phyloP scores from a whole-genome alignment of 2,329 filamentous ascomycete species.

The Verticillium alfalfae region DNA sequence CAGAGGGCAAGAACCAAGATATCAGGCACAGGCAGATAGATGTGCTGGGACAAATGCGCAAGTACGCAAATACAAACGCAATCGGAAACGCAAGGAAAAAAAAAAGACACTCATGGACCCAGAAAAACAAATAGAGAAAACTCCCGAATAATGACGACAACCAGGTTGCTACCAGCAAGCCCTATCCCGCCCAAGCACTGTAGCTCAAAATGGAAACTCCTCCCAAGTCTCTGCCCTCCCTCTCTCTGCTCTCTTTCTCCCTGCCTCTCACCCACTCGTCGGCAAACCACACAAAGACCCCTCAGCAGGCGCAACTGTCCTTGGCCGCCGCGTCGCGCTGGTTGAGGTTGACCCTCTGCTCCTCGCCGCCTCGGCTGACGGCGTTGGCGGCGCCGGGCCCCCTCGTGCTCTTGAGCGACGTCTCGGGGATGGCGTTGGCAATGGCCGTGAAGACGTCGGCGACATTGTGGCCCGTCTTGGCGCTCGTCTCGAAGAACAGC shows the following conservation, averaged over 20 bases:
- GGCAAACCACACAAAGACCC: not conserved
- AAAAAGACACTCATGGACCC: not conserved
- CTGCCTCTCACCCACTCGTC: not conserved
- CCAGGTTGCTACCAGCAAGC: not conserved
- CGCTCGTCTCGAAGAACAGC: constrained; percentile 96
- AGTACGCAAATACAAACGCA: no score
- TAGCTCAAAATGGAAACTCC: constrained; percentile 7
- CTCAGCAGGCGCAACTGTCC: constrained; percentile 83
- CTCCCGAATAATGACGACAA: not conserved
- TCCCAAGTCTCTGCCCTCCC: not conserved
- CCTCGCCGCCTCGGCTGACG: constrained; percentile 55
- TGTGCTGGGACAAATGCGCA: no score
- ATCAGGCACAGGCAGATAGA: not conserved
- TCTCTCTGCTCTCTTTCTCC: not conserved
- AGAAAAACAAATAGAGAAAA: not conserved
- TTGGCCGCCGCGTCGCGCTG: constrained; percentile 71
- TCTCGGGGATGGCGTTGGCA: constrained; percentile 96
- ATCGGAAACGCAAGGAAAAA: not conserved
- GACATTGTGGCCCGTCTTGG: constrained; percentile 93
- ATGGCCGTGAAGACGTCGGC: constrained; percentile 96
- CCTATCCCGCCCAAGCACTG: not conserved
- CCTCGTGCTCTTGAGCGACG: constrained; percentile 82
- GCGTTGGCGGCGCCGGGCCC: constrained; percentile 59
- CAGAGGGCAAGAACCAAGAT: not conserved
- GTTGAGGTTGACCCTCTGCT: constrained; percentile 78